Base-by-base conservation (phyloP, 441 rosid genomes). In the Codiaeum variegatum region DNA sequence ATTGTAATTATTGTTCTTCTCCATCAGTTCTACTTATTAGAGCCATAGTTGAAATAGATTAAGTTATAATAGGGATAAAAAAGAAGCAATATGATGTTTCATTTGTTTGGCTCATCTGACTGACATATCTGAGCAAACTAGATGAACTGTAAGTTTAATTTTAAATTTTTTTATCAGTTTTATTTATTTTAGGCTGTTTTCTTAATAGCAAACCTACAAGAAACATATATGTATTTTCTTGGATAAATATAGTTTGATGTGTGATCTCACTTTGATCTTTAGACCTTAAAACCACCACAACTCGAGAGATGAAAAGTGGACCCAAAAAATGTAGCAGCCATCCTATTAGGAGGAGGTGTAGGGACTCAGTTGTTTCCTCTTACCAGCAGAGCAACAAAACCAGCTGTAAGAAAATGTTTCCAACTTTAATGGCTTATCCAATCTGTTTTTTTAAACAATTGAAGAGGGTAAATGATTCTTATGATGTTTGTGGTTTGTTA, bases 281-380 rank as follows among this genome's bases (percentile, higher is more conserved):
- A 91, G 95, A 83, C 85, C 38, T 31, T 87, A 9, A 78, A 83
- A 63, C 81, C 83, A 65, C 85, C 85, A 5, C 72, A 77, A 74
- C 72, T 86, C 63, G 87, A 85, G 74, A 85, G 91, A 77, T 77
- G 73, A 66, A 86, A 77, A 74, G 91, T 84, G 36, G 95, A 91
- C 77, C 98, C 97, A 0, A 87, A 88, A 78, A 91, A 91, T 69
- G 91, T 95, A 11, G 99, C 95, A 72, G 83, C 98, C 0, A 82
- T 95, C 84, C 89, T 95, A 83, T 73, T 95, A 65, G 98, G 98
- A 77, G 97, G 99, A 76, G 99, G 99, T 67, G 86, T 90, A 36
- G 98, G 98, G 62, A 88, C 89, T 81, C 84, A 88, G 29, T 92
- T 95, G 73, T 91, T 91, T 79, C 98, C 98, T 62, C 95, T 95